phyloP scores from a whole-genome alignment of 1,284 basidiomycete genomes.

The Microbotryomycetes sp. region DNA sequence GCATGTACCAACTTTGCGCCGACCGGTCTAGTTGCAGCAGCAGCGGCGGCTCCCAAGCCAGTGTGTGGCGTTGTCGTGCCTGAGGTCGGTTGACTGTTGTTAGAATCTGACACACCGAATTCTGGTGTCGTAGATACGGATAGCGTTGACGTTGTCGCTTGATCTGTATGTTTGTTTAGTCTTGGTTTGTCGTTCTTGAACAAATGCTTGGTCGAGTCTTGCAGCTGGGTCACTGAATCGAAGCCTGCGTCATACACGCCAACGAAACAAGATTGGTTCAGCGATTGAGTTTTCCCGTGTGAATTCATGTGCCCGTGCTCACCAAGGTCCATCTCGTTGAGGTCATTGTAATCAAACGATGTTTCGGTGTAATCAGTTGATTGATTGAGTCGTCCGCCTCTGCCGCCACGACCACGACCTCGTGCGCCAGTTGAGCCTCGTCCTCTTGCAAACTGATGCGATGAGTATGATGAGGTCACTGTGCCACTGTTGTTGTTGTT shows the following conservation, averaged over 20 bases:
- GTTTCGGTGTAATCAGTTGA: slow-evolving; percentile 10
- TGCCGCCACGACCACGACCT: slow-evolving; percentile 6
- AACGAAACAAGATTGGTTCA: not conserved
- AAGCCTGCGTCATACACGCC: slow-evolving; percentile 12
- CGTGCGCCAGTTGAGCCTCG: slow-evolving; percentile 1
- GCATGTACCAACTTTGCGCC: not conserved
- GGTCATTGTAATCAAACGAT: slow-evolving; percentile 16
- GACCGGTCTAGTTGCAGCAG: slow-evolving; percentile 1
- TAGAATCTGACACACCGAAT: too few relatives aligned
- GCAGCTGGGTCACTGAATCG: slow-evolving; percentile 4
- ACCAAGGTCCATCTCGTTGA: slow-evolving; percentile 15
- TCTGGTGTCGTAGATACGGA: not conserved
- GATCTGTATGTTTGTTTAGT: not conserved
- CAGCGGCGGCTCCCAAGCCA: slow-evolving; percentile 8
- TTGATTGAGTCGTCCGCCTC: slow-evolving; percentile 1
- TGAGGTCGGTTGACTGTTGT: not conserved
- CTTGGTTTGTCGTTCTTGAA: not conserved
- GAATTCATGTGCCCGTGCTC: too few relatives aligned
- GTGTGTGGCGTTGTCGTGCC: not conserved
- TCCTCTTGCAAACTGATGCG: too few relatives aligned
- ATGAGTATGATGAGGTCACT: too few relatives aligned
- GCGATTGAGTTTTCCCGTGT: slow-evolving; percentile 5
- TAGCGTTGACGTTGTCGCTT: not conserved
- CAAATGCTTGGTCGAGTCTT: not conserved
- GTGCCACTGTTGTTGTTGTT: too few relatives aligned